Percentiles rank a stretch among this genome's conserved stretches.
phyloP scores from a whole-genome alignment of 805 yeast species.

The Schizosaccharomyces pombe region ASM294v3 CU329670.1:3215001-3215500 shows the following conservation, averaged over 20 bases:
- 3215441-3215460: neutral
- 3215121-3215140: too few relatives aligned
- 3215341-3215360: neutral
- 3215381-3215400: neutral
- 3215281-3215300: neutral
- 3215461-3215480: neutral
- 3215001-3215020: neutral
- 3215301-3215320: neutral
- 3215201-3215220: neutral
- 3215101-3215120: too few relatives aligned
- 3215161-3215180: too few relatives aligned
- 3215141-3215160: too few relatives aligned
- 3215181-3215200: neutral
- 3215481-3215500: neutral
- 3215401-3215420: neutral
- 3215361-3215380: neutral
- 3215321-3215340: neutral
- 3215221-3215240: neutral
- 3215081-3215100: too few relatives aligned
- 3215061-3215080: neutral
- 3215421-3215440: neutral
- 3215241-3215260: neutral
- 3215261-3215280: neutral
- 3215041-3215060: too few relatives aligned
- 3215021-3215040: too few relatives aligned